These are phyloP conservation scores for Diaporthe sp. DNA, from an alignment of 2,329 filamentous ascomycete species.

Conservation along the genomic window DNA sequence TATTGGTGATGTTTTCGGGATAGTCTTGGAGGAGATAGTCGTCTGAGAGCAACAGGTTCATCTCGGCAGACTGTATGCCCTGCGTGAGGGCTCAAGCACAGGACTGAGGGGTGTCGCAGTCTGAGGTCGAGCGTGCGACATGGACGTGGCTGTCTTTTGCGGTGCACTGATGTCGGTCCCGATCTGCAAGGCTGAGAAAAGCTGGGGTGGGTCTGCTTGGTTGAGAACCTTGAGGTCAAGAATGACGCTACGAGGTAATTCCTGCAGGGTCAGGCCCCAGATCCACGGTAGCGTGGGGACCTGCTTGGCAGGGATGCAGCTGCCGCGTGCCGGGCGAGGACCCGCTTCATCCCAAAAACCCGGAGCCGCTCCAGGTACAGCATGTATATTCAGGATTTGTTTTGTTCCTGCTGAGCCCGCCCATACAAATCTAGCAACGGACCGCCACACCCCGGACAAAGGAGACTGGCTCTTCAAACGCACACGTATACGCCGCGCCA, in stretches of 20 bases:
- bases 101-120: not conserved
- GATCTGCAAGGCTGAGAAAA: constrained; percentile 40
- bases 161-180: constrained; percentile 5
- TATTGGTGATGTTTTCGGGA: constrained; percentile 89
- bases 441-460: not conserved
- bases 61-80: constrained; percentile 47
- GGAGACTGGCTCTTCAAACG: not conserved
- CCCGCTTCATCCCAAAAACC: constrained; percentile 15
- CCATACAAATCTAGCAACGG: not conserved
- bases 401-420: not conserved
- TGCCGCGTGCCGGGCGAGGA: constrained; percentile 12
- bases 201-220: constrained; percentile 22
- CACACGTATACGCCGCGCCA: not conserved
- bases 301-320: constrained; percentile 21
- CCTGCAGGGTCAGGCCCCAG: constrained; percentile 23
- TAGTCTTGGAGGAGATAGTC: constrained; percentile 83
- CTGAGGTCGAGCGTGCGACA: not conserved
- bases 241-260: constrained; percentile 30
- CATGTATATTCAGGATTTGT: not conserved
- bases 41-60: constrained; percentile 74
- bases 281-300: constrained; percentile 29
- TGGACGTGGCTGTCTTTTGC: constrained; percentile 6
- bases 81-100: not conserved
- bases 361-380: not conserved
- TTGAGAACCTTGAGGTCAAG: not conserved